Percentiles rank a stretch among this genome's conserved stretches.
Conservation (phyloP, 2,329 filamentous ascomycete genomes). For the Pleomassaria siparia region DNA sequence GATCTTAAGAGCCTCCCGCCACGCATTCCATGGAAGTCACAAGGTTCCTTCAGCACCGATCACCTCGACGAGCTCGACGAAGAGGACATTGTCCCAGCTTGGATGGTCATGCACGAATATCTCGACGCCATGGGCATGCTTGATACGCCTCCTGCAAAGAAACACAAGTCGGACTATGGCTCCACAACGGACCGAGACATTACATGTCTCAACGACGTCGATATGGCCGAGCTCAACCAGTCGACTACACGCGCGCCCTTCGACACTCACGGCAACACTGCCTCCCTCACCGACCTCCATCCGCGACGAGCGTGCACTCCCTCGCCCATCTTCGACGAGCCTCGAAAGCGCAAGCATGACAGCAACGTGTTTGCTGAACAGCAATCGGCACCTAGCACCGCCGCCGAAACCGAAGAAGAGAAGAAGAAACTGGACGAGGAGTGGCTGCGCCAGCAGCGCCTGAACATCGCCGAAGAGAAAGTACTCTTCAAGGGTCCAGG, state of each 20-base stretch:
- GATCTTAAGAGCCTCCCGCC: constrained; percentile 32
- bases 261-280: constrained; percentile 25
- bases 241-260: constrained; percentile 17
- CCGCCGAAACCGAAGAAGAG: background rate
- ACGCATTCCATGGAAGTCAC: constrained; percentile 33
- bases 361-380: constrained; percentile 34
- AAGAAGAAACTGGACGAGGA: background rate
- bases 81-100: background rate
- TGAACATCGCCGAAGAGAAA: background rate
- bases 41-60: constrained; percentile 27
- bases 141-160: constrained; percentile 14
- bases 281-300: constrained; percentile 27
- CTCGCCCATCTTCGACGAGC: constrained; percentile 34
- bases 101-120: background rate
- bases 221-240: constrained; percentile 23
- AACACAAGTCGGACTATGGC: constrained; percentile 20
- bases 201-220: constrained; percentile 23
- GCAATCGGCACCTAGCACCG: background rate
- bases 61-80: constrained; percentile 27
- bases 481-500: background rate
- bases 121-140: background rate
- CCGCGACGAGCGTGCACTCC: constrained; percentile 32
- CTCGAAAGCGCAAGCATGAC: constrained; percentile 18
- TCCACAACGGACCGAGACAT: constrained; percentile 14
- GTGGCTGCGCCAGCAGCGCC: background rate